Conservation (phyloP, 1,284 basidiomycete species). For the Butyriboletus appendiculatus region DNA sequence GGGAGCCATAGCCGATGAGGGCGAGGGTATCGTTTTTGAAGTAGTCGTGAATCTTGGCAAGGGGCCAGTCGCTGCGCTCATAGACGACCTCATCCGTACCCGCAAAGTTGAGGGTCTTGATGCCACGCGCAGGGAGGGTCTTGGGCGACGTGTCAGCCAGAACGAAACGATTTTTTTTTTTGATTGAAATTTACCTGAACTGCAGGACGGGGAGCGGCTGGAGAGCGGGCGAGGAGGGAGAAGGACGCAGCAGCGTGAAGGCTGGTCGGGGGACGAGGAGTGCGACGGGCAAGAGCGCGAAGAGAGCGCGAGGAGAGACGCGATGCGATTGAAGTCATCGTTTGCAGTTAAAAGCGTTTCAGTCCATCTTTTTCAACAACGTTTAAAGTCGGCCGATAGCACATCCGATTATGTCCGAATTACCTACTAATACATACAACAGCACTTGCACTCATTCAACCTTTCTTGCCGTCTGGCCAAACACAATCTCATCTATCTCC, state of each 20-base stretch:
- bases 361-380: constrained; percentile 13
- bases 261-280: constrained; percentile 7
- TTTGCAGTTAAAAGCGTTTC: background rate
- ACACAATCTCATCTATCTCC: constrained; percentile 44
- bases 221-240: constrained; percentile 66
- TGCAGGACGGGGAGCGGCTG: constrained; percentile 41
- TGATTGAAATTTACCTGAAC: constrained; percentile 44
- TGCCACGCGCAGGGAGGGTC: constrained; percentile 59
- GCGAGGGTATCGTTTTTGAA: constrained; percentile 99
- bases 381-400: constrained; percentile 11
- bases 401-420: constrained; percentile 16
- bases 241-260: constrained; percentile 61
- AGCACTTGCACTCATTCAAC: constrained; percentile 8
- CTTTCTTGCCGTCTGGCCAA: constrained; percentile 33
- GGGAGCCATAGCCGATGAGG: constrained; percentile 99
- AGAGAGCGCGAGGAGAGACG: constrained; percentile 29
- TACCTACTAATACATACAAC: background rate
- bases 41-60: constrained; percentile 97
- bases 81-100: constrained; percentile 95
- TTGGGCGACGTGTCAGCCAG: constrained; percentile 17
- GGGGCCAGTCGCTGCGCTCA: constrained; percentile 98
- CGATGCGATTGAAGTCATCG: constrained; percentile 22
- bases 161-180: background rate
- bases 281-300: constrained; percentile 24
- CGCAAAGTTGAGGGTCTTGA: constrained; percentile 99